phyloP scores from a whole-genome alignment of 768 basidiomycete species.

The Collybia nuda region DNA sequence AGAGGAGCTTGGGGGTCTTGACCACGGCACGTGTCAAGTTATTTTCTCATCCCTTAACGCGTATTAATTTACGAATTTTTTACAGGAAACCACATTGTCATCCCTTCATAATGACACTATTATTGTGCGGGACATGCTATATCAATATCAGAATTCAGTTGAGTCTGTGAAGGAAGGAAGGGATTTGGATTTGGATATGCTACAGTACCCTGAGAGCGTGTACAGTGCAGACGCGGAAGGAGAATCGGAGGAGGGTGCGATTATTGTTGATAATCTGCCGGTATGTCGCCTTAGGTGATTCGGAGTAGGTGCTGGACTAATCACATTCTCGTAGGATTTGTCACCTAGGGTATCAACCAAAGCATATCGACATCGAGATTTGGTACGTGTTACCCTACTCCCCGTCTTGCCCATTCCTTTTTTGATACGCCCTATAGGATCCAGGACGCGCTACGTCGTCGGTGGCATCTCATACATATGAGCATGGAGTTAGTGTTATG shows the following conservation, averaged over 20 bases:
- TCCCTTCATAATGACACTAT: not conserved
- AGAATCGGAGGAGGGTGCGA: conserved; percentile 20
- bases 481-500: no score
- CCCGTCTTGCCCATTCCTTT: no score
- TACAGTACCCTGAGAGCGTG: not conserved
- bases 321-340: no score
- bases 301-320: no score
- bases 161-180: conserved; percentile 6
- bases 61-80: not conserved
- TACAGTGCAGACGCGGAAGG: conserved; percentile 17
- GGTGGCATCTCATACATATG: no score
- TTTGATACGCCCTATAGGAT: no score
- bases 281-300: no score
- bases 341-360: no score
- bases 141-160: not conserved
- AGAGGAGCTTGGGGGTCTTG: not conserved
- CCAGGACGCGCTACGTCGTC: no score
- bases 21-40: conserved; percentile 1
- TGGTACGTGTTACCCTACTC: no score
- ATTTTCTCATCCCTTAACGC: not conserved
- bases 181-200: not conserved
- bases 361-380: no score
- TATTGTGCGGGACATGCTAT: not conserved
- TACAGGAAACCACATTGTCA: not conserved
- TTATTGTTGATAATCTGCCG: conserved; percentile 7